phyloP scores from a whole-genome alignment of 129 eudicot genomes.

The Lonicera japonica region DNA sequence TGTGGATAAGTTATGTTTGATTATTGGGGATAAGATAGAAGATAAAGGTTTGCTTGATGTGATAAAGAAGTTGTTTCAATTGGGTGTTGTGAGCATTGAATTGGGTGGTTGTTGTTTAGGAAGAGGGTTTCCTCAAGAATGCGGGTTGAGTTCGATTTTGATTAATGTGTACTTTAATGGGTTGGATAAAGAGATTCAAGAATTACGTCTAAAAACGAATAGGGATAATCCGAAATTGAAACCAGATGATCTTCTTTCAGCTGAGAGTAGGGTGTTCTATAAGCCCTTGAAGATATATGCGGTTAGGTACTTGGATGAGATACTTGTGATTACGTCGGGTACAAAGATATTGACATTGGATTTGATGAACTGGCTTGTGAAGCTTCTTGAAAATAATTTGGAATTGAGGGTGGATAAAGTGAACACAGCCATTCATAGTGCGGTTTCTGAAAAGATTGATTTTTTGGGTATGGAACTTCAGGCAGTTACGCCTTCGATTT shows the following conservation, averaged over 20 bases:
- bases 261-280: constrained; percentile 27
- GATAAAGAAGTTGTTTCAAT: constrained; percentile 47
- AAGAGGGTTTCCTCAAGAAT: constrained; percentile 77
- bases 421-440: constrained; percentile 67
- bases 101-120: constrained; percentile 61
- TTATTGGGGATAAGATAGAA: constrained; percentile 41
- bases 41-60: constrained; percentile 45
- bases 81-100: constrained; percentile 29
- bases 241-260: constrained; percentile 13
- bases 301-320: constrained; percentile 79
- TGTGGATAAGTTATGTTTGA: constrained; percentile 44
- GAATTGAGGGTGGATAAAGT: constrained; percentile 57
- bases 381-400: constrained; percentile 45
- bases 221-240: constrained; percentile 27
- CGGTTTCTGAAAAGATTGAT: constrained; percentile 70
- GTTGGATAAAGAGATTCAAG: constrained; percentile 75
- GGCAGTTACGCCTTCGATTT: constrained; percentile 73
- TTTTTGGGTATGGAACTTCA: constrained; percentile 88
- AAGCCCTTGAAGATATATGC: constrained; percentile 80
- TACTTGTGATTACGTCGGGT: constrained; percentile 75
- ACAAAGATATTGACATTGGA: constrained; percentile 57
- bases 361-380: constrained; percentile 46
- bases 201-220: constrained; percentile 38
- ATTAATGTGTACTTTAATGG: constrained; percentile 61
- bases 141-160: constrained; percentile 63